Percentiles rank a stretch among this genome's conserved stretches.
Evolutionary conservation across 1,284 basidiomycete species (phyloP).

Genomic region (Albatrellus sp.): DNA sequence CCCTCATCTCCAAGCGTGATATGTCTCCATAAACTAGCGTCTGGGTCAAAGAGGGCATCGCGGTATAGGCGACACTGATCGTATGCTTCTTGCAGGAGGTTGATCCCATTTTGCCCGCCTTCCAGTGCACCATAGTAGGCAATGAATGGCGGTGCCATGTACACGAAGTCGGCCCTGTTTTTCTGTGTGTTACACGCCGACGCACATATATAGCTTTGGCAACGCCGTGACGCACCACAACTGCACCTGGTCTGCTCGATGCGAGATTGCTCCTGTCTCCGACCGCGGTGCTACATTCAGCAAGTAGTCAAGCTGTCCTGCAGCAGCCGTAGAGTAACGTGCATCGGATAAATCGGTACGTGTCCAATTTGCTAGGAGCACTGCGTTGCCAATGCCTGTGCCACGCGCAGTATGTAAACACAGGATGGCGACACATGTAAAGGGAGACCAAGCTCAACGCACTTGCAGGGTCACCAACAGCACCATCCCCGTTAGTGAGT

Average conservation of each 20-base stretch:
- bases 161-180: constrained; percentile 39
- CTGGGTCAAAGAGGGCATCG: constrained; percentile 26
- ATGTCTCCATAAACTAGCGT: constrained; percentile 40
- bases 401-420: neutral
- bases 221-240: constrained; percentile 22
- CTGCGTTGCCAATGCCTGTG: constrained; percentile 44
- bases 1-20: constrained; percentile 27
- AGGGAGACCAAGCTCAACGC: constrained; percentile 11
- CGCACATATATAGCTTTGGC: no score
- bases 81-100: constrained; percentile 48
- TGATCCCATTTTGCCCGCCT: constrained; percentile 26
- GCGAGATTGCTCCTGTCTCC: constrained; percentile 53
- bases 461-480: constrained; percentile 63
- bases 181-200: neutral
- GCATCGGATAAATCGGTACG: constrained; percentile 22
- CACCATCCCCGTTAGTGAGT: constrained; percentile 33
- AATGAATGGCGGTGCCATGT: constrained; percentile 73
- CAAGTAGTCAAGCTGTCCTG: constrained; percentile 46
- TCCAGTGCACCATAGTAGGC: constrained; percentile 55
- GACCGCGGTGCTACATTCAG: constrained; percentile 44
- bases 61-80: constrained; percentile 59
- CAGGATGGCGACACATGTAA: neutral
- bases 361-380: constrained; percentile 50
- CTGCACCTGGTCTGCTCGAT: constrained; percentile 39
- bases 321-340: constrained; percentile 37